Evolutionary conservation across 371 early-diverging fungal genomes (phyloP), one percentile per base, ranked within the genome.

Genomic region (Apophysomyces trapeziformis): DNA sequence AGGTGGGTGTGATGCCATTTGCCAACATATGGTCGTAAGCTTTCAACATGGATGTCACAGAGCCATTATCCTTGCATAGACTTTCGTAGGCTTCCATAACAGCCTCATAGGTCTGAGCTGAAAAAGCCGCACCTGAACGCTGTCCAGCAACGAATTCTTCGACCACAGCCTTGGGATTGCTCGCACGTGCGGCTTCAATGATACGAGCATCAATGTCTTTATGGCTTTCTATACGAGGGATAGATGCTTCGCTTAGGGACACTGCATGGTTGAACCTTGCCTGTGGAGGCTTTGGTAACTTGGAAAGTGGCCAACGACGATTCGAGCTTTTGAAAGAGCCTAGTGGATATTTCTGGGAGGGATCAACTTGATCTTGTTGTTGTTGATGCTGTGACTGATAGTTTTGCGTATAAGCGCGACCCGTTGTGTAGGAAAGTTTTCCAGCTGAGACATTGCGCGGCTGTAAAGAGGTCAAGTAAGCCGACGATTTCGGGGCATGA

Each of bases 21-120:
- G 67, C 71, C 13, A 82, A 46, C 84, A 85, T 85, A 2, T 82
- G 75, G 12, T 79, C 67, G 44, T 79, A 85, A 11, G 79, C 82
- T 26, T 72, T 66, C 56, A 79, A 26, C 70, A 83, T 73, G 7
- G 74, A 72, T 0, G 68, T 70, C 21, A 80, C 47, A 4, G 78
- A 72, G 43, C 72, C 69, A 38, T 77, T 76, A 16, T 63, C 57
- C 44, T 68, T 75, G 18, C 70, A 75, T 4, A 82, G 41, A 12
- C 64, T 56, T n/a, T 73, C 72, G 38, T 82, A 77, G 2, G 86
- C 79, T 50, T 76, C 73, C 16, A 85, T 66, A 6, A 85, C 80
- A 21, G 79, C 77, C 64, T 83, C 79, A 43, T 85, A 85, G 0
- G 82, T 82, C 38, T 80, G 69, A 0, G 73, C 56, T 0, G 77